Evolutionary conservation across 148 eudicot genomes (phyloP).

Genomic region (Amaranthus cruentus): DNA sequence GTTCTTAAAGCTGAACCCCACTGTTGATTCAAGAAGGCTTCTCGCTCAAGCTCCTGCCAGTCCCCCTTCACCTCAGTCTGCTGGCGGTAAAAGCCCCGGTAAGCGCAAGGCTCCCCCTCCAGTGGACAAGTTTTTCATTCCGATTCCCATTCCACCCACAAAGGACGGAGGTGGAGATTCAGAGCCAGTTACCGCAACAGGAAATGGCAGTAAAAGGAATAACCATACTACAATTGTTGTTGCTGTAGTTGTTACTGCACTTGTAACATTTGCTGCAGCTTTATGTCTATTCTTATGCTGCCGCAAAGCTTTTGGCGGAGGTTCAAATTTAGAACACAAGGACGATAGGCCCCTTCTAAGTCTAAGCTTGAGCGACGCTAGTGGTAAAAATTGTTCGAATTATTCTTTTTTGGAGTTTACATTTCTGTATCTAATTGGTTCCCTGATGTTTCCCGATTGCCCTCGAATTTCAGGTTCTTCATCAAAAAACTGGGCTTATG

Average conservation of each 20-base stretch:
- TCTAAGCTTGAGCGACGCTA: constrained; percentile 60
- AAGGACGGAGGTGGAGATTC: constrained; percentile 20
- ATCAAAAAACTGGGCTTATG: constrained; percentile 35
- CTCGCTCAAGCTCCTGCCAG: constrained; percentile 34
- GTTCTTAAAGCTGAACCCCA: constrained; percentile 26
- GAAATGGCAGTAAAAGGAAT: constrained; percentile 20
- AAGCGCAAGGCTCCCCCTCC: constrained; percentile 31
- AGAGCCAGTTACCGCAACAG: constrained; percentile 21
- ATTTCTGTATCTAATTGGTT: constrained; percentile 1
- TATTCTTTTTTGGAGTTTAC: constrained; percentile 1
- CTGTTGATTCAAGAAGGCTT: constrained; percentile 32
- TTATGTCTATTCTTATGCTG: constrained; percentile 50
- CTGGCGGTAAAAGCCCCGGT: constrained; percentile 10
- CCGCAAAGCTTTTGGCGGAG: constrained; percentile 31
- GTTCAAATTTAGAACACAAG: constrained; percentile 41
- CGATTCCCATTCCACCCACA: constrained; percentile 21
- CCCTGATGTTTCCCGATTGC: constrained; percentile 24
- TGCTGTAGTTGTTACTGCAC: constrained; percentile 61
- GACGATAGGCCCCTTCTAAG: constrained; percentile 88
- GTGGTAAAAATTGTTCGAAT: constrained; percentile 21
- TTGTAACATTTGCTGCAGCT: constrained; percentile 47
- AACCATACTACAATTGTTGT: constrained; percentile 34
- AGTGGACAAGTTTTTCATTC: constrained; percentile 14
- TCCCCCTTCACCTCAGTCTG: constrained; percentile 1
- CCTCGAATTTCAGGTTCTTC: constrained; percentile 46